A percentile compares a stretch with the other conserved stretches of the same genome.
phyloP scores from a whole-genome alignment of 2,329 filamentous ascomycete genomes.

The Xylariaceae sp. region DNA sequence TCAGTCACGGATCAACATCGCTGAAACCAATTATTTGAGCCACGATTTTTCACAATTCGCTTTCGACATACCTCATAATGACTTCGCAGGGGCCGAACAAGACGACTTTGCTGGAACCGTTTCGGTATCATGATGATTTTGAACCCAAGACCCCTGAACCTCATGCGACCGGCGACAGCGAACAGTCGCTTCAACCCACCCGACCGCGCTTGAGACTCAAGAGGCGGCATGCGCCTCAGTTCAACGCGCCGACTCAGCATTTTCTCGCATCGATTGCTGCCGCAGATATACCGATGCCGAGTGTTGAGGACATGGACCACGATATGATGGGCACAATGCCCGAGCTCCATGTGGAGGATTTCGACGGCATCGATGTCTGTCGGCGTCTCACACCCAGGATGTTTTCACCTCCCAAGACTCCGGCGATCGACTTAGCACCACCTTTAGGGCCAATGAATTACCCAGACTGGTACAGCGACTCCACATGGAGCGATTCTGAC shows the following conservation, averaged over 20 bases:
- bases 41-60: neutral
- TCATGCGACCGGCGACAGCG: slow-evolving; percentile 32
- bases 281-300: slow-evolving; percentile 59
- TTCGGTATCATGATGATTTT: slow-evolving; percentile 35
- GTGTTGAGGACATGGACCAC: slow-evolving; percentile 52
- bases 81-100: slow-evolving; percentile 42
- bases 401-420: slow-evolving; percentile 56
- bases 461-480: slow-evolving; percentile 56
- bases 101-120: slow-evolving; percentile 41
- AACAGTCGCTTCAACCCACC: slow-evolving; percentile 42
- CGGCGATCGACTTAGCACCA: slow-evolving; percentile 43
- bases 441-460: slow-evolving; percentile 44
- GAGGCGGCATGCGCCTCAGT: slow-evolving; percentile 48
- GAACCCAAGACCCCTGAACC: slow-evolving; percentile 51
- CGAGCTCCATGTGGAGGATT: slow-evolving; percentile 33
- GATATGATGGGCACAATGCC: slow-evolving; percentile 40
- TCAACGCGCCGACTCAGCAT: slow-evolving; percentile 56
- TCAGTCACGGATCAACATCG: slow-evolving; percentile 11
- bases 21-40: slow-evolving; percentile 8
- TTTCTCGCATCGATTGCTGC: slow-evolving; percentile 64
- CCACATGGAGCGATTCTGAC: slow-evolving; percentile 48
- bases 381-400: slow-evolving; percentile 37
- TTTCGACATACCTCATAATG: slow-evolving; percentile 30
- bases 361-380: slow-evolving; percentile 30
- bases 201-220: slow-evolving; percentile 52